Evolutionary conservation across 805 yeast genomes (phyloP).

Genomic region (Myxozyma nipponensis): DNA sequence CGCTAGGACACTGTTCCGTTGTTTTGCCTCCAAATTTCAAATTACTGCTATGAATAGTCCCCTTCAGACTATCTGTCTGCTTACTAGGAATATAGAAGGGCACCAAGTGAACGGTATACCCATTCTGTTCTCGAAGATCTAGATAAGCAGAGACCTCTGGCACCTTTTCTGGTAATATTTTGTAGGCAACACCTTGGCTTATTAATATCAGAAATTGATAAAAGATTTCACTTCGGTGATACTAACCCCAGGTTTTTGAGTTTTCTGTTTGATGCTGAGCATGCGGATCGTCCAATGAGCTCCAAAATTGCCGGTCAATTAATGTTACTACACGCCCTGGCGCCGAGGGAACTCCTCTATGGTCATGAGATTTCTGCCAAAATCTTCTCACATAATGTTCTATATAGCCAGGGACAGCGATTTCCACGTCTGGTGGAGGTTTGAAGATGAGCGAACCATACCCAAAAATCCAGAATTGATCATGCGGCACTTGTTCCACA

Average conservation of each 20-base stretch:
- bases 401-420: constrained; percentile 66
- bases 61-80: constrained; percentile 5
- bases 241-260: constrained; percentile 13
- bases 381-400: constrained; percentile 76
- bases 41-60: not conserved
- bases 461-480: constrained; percentile 68
- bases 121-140: constrained; percentile 84
- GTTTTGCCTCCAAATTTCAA: constrained; percentile 3
- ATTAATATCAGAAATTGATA: constrained; percentile 29
- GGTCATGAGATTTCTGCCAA: constrained; percentile 85
- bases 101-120: constrained; percentile 68
- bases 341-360: constrained; percentile 78
- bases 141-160: constrained; percentile 60
- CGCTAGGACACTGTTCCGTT: too few relatives aligned
- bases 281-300: constrained; percentile 45
- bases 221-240: not conserved
- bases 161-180: constrained; percentile 63
- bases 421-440: constrained; percentile 72
- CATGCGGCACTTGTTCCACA: constrained; percentile 14
- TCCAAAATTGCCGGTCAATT: constrained; percentile 53
- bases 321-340: constrained; percentile 91
- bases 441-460: constrained; percentile 87
- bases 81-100: constrained; percentile 49
- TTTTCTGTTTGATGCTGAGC: constrained; percentile 36
- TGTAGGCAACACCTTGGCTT: constrained; percentile 79